phyloP scores from a whole-genome alignment of 495 filamentous ascomycete species.

The Penicillium mononematosum region DNA sequence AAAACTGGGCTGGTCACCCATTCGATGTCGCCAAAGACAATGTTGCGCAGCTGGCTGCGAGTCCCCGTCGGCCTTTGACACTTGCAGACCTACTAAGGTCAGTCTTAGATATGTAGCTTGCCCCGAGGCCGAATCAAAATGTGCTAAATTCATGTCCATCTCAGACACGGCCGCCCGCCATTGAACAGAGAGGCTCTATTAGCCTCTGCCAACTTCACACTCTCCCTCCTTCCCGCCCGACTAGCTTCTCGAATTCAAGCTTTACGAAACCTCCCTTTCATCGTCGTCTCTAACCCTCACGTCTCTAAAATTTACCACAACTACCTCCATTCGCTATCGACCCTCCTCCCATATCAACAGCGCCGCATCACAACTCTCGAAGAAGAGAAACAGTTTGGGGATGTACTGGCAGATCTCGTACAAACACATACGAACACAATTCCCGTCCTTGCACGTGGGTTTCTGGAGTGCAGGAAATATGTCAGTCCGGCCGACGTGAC shows the following conservation, averaged over 20 bases:
- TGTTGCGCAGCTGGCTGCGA: constrained; percentile 72
- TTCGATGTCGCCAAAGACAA: constrained; percentile 61
- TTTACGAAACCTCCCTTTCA: constrained; percentile 89
- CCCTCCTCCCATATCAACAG: constrained; percentile 79
- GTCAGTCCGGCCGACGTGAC: constrained; percentile 78
- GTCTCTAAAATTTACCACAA: constrained; percentile 91
- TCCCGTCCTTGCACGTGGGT: constrained; percentile 84
- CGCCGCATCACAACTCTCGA: constrained; percentile 75
- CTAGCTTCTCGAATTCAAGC: constrained; percentile 91
- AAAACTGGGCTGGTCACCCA: constrained; percentile 23
- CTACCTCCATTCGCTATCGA: constrained; percentile 88
- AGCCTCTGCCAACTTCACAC: constrained; percentile 89
- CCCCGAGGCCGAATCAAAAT: background rate
- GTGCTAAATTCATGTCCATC: constrained; percentile 1
- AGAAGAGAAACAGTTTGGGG: constrained; percentile 86
- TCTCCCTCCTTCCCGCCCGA: constrained; percentile 87
- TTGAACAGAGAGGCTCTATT: constrained; percentile 76
- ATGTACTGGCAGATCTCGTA: constrained; percentile 89
- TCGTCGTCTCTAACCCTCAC: constrained; percentile 93
- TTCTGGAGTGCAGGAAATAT: constrained; percentile 87
- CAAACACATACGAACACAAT: constrained; percentile 93
- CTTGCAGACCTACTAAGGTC: constrained; percentile 88
- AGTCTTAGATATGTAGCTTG: constrained; percentile 9
- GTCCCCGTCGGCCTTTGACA: constrained; percentile 76
- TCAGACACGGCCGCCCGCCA: constrained; percentile 85